These are phyloP conservation scores for Hypoxylon crocopeplum DNA, from an alignment of 495 filamentous ascomycete genomes.

Conservation along the genomic window DNA sequence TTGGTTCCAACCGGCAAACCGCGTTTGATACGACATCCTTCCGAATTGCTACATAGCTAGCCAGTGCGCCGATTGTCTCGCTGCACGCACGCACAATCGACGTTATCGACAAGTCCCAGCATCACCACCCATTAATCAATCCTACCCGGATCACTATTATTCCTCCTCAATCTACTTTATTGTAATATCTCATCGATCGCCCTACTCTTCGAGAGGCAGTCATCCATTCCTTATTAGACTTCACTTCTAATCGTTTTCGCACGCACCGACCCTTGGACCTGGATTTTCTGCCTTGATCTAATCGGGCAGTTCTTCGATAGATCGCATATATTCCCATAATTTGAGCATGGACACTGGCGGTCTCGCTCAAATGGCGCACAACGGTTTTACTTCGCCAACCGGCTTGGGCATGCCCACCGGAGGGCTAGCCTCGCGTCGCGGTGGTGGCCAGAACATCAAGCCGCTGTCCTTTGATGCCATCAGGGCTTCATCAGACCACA, in stretches of 20 bases:
- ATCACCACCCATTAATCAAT: slow-evolving; percentile 38
- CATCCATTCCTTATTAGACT: slow-evolving; percentile 44
- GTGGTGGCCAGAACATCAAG: slow-evolving; percentile 79
- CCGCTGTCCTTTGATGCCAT: slow-evolving; percentile 77
- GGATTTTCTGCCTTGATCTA: slow-evolving; percentile 24
- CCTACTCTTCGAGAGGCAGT: slow-evolving; percentile 36
- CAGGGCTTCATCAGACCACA: slow-evolving; percentile 52
- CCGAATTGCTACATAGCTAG: slow-evolving; percentile 37
- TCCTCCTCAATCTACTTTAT: slow-evolving; percentile 31
- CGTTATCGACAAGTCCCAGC: slow-evolving; percentile 13
- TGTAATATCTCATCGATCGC: slow-evolving; percentile 42
- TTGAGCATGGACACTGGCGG: slow-evolving; percentile 97
- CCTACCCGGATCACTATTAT: slow-evolving; percentile 26
- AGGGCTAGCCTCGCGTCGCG: slow-evolving; percentile 80
- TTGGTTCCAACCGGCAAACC: slow-evolving; percentile 31
- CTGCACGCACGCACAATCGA: slow-evolving; percentile 6
- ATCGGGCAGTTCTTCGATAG: slow-evolving; percentile 27
- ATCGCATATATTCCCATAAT: slow-evolving; percentile 30
- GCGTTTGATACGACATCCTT: slow-evolving; percentile 45
- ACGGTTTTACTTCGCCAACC: slow-evolving; percentile 71
- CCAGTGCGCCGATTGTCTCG: slow-evolving; percentile 19
- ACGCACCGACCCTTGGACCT: slow-evolving; percentile 7
- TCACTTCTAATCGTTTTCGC: slow-evolving; percentile 40
- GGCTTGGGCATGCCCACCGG: slow-evolving; percentile 76
- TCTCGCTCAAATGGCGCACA: slow-evolving; percentile 99